Percentiles rank a stretch among this genome's conserved stretches.
Evolutionary conservation across 2,329 filamentous ascomycete species (phyloP).

Genomic region (Eutypella sp.): DNA sequence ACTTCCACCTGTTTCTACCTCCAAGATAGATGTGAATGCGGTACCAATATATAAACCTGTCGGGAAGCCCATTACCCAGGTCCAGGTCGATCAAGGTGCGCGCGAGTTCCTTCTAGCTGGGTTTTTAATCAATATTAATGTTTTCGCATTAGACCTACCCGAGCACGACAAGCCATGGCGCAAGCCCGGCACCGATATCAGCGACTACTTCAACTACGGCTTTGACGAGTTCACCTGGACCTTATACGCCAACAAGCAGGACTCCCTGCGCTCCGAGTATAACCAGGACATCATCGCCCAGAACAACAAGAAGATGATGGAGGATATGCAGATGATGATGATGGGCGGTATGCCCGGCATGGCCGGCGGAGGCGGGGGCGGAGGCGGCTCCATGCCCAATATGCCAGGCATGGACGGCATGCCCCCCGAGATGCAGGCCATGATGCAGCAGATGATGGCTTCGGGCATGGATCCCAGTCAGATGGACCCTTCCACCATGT

Average conservation of each 20-base stretch:
- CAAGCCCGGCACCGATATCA: conserved; percentile 86
- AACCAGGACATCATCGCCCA: conserved; percentile 58
- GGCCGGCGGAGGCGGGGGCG: conserved; percentile 26
- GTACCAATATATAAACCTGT: conserved; percentile 73
- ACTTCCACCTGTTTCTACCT: conserved; percentile 63
- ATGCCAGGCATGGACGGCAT: conserved; percentile 60
- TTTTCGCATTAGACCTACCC: conserved; percentile 49
- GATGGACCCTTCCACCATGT: conserved; percentile 57
- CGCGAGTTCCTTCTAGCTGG: not conserved
- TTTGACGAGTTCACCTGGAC: conserved; percentile 99
- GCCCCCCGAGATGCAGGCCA: conserved; percentile 60
- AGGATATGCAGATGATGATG: conserved; percentile 65
- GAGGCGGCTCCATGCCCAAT: conserved; percentile 25
- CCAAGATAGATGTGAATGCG: conserved; percentile 77
- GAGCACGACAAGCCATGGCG: conserved; percentile 93
- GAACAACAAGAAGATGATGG: conserved; percentile 74
- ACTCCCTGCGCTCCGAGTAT: conserved; percentile 71
- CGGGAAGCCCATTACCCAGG: conserved; percentile 75
- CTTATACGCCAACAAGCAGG: conserved; percentile 85
- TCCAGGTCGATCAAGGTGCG: conserved; percentile 66
- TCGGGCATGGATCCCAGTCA: conserved; percentile 61
- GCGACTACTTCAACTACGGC: conserved; percentile 98
- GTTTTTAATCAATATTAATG: conserved; percentile 8
- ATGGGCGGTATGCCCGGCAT: conserved; percentile 49
- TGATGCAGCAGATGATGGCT: conserved; percentile 68